Evolutionary conservation across 768 basidiomycete species (phyloP).

Genomic region (Scleroderma bovista): DNA sequence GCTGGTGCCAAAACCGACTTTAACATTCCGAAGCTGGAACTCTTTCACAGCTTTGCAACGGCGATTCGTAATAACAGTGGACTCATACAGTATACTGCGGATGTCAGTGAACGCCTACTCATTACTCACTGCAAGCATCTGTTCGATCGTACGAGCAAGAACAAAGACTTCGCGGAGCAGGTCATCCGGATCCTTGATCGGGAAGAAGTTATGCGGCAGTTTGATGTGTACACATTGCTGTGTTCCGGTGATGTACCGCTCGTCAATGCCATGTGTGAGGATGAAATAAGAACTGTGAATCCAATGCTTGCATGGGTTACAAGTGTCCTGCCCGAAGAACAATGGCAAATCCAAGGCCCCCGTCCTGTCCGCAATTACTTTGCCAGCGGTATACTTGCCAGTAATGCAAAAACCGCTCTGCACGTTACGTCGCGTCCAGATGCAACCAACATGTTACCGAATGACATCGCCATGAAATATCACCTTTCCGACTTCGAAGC

Average conservation of each 20-base stretch:
- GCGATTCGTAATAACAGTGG: conserved; percentile 23
- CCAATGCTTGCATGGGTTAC: neutral
- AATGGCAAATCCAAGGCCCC: neutral
- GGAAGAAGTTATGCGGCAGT: conserved; percentile 16
- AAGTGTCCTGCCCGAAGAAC: neutral
- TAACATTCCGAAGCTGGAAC: neutral
- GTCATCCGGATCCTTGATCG: conserved; percentile 29
- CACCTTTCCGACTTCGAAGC: conserved; percentile 20
- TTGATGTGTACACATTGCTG: conserved; percentile 14
- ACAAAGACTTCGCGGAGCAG: conserved; percentile 32
- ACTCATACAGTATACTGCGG: conserved; percentile 31
- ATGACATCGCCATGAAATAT: conserved; percentile 6
- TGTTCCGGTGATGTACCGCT: neutral
- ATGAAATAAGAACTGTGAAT: neutral
- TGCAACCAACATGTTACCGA: neutral
- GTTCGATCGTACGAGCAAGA: conserved; percentile 11
- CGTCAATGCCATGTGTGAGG: neutral
- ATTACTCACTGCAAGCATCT: conserved; percentile 30
- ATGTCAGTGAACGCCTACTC: conserved; percentile 30
- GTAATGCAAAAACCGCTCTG: neutral
- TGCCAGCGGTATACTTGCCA: too few species aligned
- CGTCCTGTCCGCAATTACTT: neutral
- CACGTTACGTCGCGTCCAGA: neutral
- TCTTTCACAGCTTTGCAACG: neutral
- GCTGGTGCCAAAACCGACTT: neutral